Percentiles rank a stretch among this genome's conserved stretches.
phyloP scores from a whole-genome alignment of 2,329 filamentous ascomycete genomes.

The Epichloe scottii region DNA sequence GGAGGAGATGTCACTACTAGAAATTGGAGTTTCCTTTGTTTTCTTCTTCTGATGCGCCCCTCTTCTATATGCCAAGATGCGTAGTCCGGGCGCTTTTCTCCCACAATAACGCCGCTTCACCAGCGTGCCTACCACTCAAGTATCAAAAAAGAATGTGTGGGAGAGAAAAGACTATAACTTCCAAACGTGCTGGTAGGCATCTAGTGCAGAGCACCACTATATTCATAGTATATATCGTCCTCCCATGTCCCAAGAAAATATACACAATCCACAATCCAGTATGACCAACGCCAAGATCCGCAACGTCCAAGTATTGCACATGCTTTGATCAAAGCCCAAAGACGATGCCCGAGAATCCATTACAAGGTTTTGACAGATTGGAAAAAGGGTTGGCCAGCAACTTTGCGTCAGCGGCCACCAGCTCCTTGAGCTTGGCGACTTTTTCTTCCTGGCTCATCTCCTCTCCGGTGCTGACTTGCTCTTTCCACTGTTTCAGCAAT shows the following conservation, averaged over 20 bases:
- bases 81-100: neutral
- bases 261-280: neutral
- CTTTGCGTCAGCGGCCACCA: conserved; percentile 62
- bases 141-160: too few relatives aligned
- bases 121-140: too few relatives aligned
- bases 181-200: too few relatives aligned
- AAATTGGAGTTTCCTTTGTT: conserved; percentile 7
- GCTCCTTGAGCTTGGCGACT: conserved; percentile 62
- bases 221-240: neutral
- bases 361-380: conserved; percentile 46
- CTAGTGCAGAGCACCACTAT: neutral
- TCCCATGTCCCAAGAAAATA: neutral
- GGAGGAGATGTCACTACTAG: conserved; percentile 13
- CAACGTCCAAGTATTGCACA: neutral
- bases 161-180: too few relatives aligned
- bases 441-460: conserved; percentile 62
- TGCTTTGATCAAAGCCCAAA: neutral
- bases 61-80: neutral
- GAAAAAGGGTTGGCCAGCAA: conserved; percentile 56
- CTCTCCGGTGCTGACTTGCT: conserved; percentile 47
- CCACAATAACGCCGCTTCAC: too few relatives aligned
- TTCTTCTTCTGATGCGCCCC: neutral
- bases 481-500: conserved; percentile 76
- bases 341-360: conserved; percentile 3
- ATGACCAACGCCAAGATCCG: neutral